Evolutionary conservation across 805 yeast species (phyloP).

Genomic region (Ogataea nonfermentans): DNA sequence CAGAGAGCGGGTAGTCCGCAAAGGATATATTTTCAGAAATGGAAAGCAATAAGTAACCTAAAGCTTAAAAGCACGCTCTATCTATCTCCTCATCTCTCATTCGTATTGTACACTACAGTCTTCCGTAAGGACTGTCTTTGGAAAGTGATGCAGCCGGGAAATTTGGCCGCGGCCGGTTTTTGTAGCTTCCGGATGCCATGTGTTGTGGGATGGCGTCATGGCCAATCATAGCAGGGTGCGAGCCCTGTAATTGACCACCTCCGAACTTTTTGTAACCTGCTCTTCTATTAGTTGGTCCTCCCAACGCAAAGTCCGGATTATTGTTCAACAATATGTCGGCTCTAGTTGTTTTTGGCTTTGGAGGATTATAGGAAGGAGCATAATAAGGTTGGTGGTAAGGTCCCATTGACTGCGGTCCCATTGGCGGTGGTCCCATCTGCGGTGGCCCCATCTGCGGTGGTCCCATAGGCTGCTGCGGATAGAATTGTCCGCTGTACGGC

Average conservation of each 20-base stretch:
- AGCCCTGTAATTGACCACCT: slow-evolving; percentile 7
- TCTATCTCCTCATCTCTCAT: background rate
- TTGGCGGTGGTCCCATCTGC: slow-evolving; percentile 1
- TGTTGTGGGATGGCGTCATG: slow-evolving; percentile 20
- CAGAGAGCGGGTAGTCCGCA: slow-evolving; percentile 7
- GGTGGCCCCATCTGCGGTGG: slow-evolving; percentile 9
- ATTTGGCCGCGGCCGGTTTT: slow-evolving; percentile 29
- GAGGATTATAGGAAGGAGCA: slow-evolving; percentile 13
- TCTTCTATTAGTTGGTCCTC: slow-evolving; percentile 16
- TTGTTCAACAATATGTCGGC: slow-evolving; percentile 44
- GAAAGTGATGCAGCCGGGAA: slow-evolving; percentile 42
- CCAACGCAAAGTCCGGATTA: slow-evolving; percentile 47
- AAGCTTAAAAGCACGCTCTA: slow-evolving; percentile 5
- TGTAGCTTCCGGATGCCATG: slow-evolving; percentile 21
- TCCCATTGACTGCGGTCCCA: background rate
- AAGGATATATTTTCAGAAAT: slow-evolving; percentile 7
- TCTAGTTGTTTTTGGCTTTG: slow-evolving; percentile 23
- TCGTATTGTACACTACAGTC: slow-evolving; percentile 18
- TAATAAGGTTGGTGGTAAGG: slow-evolving; percentile 13
- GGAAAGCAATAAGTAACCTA: slow-evolving; percentile 8
- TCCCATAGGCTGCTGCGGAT: slow-evolving; percentile 25
- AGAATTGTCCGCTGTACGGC: slow-evolving; percentile 24
- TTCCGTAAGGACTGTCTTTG: slow-evolving; percentile 44
- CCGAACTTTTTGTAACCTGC: slow-evolving; percentile 28
- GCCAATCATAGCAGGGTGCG: slow-evolving; percentile 13